A percentile compares a stretch with the other conserved stretches of the same genome.
These are phyloP conservation scores for Epicoccum nigrum DNA, from an alignment of 2,329 filamentous ascomycete species.

Conservation along the genomic window DNA sequence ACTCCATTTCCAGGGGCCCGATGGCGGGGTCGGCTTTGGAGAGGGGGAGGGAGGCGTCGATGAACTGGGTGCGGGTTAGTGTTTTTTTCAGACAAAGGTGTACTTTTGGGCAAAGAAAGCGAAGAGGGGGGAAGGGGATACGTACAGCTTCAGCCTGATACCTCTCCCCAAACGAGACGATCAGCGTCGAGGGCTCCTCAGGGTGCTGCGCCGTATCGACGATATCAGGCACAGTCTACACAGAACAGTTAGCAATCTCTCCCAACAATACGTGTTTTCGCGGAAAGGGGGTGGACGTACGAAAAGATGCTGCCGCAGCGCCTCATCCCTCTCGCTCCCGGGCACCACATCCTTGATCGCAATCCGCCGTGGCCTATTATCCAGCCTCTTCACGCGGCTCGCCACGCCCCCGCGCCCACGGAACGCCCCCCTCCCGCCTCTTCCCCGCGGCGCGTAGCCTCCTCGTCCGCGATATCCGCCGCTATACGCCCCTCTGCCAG, in stretches of 20 bases:
- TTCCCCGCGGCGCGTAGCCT: constrained; percentile 44
- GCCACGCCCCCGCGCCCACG: constrained; percentile 49
- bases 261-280: no score
- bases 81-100: not conserved
- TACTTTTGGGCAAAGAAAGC: not conserved
- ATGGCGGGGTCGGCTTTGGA: constrained; percentile 71
- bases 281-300: constrained; percentile 24
- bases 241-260: no score
- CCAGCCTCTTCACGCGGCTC: constrained; percentile 67
- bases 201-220: constrained; percentile 49
- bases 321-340: constrained; percentile 67
- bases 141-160: constrained; percentile 68
- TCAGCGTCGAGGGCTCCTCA: constrained; percentile 44
- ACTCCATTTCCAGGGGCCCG: constrained; percentile 68
- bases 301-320: constrained; percentile 72
- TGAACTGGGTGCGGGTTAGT: constrained; percentile 46
- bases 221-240: constrained; percentile 40
- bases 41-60: constrained; percentile 63
- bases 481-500: constrained; percentile 37
- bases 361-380: constrained; percentile 75
- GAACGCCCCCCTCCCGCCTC: constrained; percentile 53
- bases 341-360: constrained; percentile 69
- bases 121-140: not conserved
- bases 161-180: constrained; percentile 53
- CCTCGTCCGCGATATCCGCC: constrained; percentile 20